Evolutionary conservation across 2,329 filamentous ascomycete genomes (phyloP).

Genomic region (Torrubiella hemipterigena): DNA sequence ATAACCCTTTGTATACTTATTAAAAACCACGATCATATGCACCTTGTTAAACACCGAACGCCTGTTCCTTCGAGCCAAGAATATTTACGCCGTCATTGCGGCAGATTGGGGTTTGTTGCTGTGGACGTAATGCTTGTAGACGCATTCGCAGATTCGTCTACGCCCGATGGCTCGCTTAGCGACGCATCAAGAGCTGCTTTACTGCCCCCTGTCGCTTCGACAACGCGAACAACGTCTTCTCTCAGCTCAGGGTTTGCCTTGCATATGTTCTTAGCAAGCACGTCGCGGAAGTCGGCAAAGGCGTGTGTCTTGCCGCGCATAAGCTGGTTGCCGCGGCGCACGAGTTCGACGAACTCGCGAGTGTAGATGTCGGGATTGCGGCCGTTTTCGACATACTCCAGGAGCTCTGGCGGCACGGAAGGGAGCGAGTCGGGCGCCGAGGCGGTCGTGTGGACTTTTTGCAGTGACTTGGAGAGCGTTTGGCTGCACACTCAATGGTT

Average conservation of each 20-base stretch:
- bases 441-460: slow-evolving; percentile 26
- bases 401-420: slow-evolving; percentile 47
- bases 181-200: neutral
- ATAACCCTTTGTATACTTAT: neutral
- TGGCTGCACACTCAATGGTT: slow-evolving; percentile 17
- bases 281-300: slow-evolving; percentile 48
- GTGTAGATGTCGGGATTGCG: slow-evolving; percentile 67
- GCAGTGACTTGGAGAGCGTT: slow-evolving; percentile 25
- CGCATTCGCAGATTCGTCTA: no score
- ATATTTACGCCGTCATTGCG: no score
- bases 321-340: slow-evolving; percentile 53
- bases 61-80: no score
- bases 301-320: slow-evolving; percentile 52
- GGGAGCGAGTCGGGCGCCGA: slow-evolving; percentile 31
- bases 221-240: slow-evolving; percentile 37
- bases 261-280: slow-evolving; percentile 46
- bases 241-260: slow-evolving; percentile 46
- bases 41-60: no score
- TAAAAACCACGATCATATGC: no score
- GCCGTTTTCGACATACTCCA: slow-evolving; percentile 58
- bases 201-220: slow-evolving; percentile 31
- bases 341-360: slow-evolving; percentile 60
- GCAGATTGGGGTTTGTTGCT: no score
- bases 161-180: no score
- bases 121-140: no score